Conservation (phyloP, 257 asterid genomes). For the Penstemon newberryi region DNA sequence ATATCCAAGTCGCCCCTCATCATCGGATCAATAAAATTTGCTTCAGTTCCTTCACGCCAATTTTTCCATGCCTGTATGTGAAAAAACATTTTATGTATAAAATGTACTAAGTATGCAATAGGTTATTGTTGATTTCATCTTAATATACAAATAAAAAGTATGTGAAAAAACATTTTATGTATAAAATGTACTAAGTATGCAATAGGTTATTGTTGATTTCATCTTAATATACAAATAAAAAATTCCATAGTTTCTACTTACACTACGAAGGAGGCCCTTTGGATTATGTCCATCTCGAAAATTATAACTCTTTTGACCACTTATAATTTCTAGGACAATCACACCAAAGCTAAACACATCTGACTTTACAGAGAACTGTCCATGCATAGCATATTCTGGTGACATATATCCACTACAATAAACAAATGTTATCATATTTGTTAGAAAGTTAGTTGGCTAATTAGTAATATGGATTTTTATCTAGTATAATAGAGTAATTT, state of each 20-base stretch:
- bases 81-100: background rate
- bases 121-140: background rate
- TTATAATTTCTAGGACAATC: slow-evolving; percentile 9
- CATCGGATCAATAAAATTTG: slow-evolving; percentile 1
- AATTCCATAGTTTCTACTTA: background rate
- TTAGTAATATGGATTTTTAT: too few relatives aligned
- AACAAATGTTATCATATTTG: too few relatives aligned
- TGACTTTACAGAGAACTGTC: background rate
- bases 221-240: background rate
- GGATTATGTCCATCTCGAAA: background rate
- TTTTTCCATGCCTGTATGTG: background rate
- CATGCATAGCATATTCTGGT: slow-evolving; percentile 3
- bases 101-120: background rate
- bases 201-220: background rate
- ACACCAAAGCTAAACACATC: slow-evolving; percentile 22
- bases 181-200: background rate
- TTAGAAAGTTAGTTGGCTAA: too few relatives aligned
- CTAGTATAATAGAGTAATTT: too few relatives aligned
- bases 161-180: too few relatives aligned
- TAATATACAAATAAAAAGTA: background rate
- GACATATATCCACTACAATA: slow-evolving; percentile 11
- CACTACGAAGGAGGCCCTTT: slow-evolving; percentile 2
- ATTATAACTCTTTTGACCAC: slow-evolving; percentile 1
- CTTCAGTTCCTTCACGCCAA: background rate
- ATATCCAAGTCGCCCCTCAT: background rate